These are phyloP conservation scores for Pichia phayaonensis DNA, from an alignment of 805 yeast genomes.

Conservation along the genomic window DNA sequence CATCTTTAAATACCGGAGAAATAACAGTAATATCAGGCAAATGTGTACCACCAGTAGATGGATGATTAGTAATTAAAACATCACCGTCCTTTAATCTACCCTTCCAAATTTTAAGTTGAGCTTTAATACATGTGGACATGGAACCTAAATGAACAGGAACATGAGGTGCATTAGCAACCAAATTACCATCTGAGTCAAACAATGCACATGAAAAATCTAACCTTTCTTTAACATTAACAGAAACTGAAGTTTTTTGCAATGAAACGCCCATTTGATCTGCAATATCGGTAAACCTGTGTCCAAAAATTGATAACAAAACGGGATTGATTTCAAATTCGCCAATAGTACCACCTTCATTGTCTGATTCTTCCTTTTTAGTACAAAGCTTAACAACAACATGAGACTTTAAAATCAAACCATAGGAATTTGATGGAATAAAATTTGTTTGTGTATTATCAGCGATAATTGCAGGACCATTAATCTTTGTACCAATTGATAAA, in stretches of 20 bases:
- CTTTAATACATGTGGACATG: slow-evolving; percentile 71
- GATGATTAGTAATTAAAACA: slow-evolving; percentile 71
- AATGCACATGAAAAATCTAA: slow-evolving; percentile 80
- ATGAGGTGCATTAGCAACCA: slow-evolving; percentile 84
- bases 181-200: slow-evolving; percentile 65
- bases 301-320: slow-evolving; percentile 63
- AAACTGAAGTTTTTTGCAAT: slow-evolving; percentile 68
- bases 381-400: slow-evolving; percentile 36
- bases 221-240: slow-evolving; percentile 78
- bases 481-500: slow-evolving; percentile 42
- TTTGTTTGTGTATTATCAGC: slow-evolving; percentile 79
- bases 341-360: background rate
- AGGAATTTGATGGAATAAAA: slow-evolving; percentile 54
- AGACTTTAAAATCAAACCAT: slow-evolving; percentile 46
- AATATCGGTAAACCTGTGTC: slow-evolving; percentile 81
- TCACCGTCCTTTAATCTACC: slow-evolving; percentile 63
- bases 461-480: slow-evolving; percentile 68
- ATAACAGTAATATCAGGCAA: slow-evolving; percentile 87
- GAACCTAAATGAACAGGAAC: slow-evolving; percentile 83
- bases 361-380: slow-evolving; percentile 9
- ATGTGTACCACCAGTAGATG: slow-evolving; percentile 80
- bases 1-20: slow-evolving; percentile 71
- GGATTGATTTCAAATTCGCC: slow-evolving; percentile 43
- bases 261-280: slow-evolving; percentile 88
- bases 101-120: slow-evolving; percentile 58